Percentiles rank a stretch among this genome's conserved stretches.
Conservation (phyloP, 75 land plant species). For the Larix kaempferi region DNA sequence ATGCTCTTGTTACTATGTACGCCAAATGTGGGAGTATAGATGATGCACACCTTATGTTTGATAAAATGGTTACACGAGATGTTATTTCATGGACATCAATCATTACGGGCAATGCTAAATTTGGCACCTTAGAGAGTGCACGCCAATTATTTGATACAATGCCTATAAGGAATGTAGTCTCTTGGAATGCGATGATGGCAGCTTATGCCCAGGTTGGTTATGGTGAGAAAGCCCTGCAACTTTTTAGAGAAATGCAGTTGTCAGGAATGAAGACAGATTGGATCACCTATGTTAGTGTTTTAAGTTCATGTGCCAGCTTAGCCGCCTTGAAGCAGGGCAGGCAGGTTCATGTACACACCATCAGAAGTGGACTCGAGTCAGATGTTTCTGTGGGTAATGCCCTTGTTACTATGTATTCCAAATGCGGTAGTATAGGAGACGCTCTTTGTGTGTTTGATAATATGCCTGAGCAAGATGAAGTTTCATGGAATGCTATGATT, state of each 20-base stretch:
- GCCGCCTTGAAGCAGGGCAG: slow-evolving; percentile 45
- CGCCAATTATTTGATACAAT: not conserved
- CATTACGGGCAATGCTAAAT: slow-evolving; percentile 23
- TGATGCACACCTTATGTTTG: slow-evolving; percentile 14
- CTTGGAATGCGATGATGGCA: slow-evolving; percentile 12
- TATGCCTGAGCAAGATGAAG: slow-evolving; percentile 45
- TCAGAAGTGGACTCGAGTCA: slow-evolving; percentile 32
- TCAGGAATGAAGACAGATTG: slow-evolving; percentile 43
- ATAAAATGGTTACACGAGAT: slow-evolving; percentile 9
- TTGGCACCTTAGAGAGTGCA: not conserved
- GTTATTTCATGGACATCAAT: slow-evolving; percentile 24
- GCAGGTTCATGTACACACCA: slow-evolving; percentile 43
- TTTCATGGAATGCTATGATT: slow-evolving; percentile 63
- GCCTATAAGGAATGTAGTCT: not conserved
- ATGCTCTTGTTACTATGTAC: slow-evolving; percentile 10
- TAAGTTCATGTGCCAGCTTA: slow-evolving; percentile 53
- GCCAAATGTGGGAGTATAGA: not conserved
- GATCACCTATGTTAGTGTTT: slow-evolving; percentile 46
- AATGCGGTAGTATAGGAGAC: slow-evolving; percentile 56
- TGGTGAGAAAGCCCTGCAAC: slow-evolving; percentile 25
- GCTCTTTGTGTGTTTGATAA: slow-evolving; percentile 40
- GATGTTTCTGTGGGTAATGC: slow-evolving; percentile 59
- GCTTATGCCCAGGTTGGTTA: slow-evolving; percentile 8
- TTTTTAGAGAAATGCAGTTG: slow-evolving; percentile 47
- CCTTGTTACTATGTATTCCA: slow-evolving; percentile 60